phyloP scores from a whole-genome alignment of 495 filamentous ascomycete species.

The Melanomma pulvis-pyrius region DNA sequence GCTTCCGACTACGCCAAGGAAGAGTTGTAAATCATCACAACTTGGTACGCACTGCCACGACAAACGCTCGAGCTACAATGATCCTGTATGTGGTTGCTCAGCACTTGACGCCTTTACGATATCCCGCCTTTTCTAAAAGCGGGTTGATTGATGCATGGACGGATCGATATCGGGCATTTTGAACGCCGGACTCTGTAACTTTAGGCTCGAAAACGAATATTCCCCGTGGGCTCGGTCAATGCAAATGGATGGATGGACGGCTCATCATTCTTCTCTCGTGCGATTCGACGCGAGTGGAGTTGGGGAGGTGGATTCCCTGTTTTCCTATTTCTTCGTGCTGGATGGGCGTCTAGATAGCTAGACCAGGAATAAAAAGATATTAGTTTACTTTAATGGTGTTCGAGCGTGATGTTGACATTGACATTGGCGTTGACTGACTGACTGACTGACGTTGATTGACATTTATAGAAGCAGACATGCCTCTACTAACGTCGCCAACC shows the following conservation, averaged over 20 bases:
- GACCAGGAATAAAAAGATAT: no score
- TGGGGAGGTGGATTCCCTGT: background rate
- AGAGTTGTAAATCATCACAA: slow-evolving; percentile 38
- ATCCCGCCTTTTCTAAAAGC: background rate
- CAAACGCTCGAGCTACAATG: background rate
- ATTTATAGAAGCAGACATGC: no score
- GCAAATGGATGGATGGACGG: background rate
- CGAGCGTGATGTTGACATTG: no score
- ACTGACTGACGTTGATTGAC: no score
- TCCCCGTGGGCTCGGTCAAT: background rate
- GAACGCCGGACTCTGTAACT: background rate
- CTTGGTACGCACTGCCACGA: background rate
- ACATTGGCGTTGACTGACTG: no score
- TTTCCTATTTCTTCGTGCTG: no score
- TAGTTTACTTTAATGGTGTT: no score
- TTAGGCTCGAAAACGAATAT: background rate
- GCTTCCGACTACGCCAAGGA: slow-evolving; percentile 41
- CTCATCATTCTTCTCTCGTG: no score
- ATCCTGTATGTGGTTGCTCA: background rate
- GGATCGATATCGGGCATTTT: background rate
- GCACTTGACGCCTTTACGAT: slow-evolving; percentile 1
- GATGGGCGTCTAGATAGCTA: no score
- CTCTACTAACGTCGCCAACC: no score
- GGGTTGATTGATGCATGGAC: background rate
- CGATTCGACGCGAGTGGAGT: no score